Base-by-base conservation (phyloP, 805 yeast genomes). In the Wickerhamia fluorescens region DNA sequence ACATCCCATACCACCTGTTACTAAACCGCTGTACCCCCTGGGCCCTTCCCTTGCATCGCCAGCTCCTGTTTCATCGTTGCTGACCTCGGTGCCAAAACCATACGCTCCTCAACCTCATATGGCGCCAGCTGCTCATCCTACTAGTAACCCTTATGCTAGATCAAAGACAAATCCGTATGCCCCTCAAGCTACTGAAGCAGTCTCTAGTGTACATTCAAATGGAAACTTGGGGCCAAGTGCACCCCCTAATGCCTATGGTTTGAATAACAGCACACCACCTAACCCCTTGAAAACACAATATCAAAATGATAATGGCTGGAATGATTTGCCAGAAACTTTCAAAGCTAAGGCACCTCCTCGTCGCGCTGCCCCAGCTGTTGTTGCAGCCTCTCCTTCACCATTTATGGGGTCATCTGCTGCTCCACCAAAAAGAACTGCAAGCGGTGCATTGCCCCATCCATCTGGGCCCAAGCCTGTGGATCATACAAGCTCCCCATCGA, bases 301-400 rank as follows among this genome's bases (percentile, higher is more conserved):
- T 33, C 55, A 53, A 30, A 73, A 73, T 24, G 71, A 71, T 21
- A 83, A 77, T 21, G 85, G 84, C 3, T 78, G 86, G 85, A 78
- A 77, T 42, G 84, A 77, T 45, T 56, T 78, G 36, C 85, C 86
- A 28, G 65, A 71, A 7, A 56, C 66, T 7, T 68, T 68, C 55
- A 67, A 67, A 30, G 44, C 51, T 2, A 53, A 53, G 36, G 47
- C 59, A 2, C 47, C 56, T 16, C 53, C 67, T 7, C 68, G 69
- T 29, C 59, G 68, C 21, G 58, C 68, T 17, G 67, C 72, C 13
- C 62, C 75, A 11, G 57, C 71, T 5, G 58, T 64, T 11, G 57
- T 52, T 10, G 49, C 29, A n/a, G 28, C 28, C 7, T 24, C 48
- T 6, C 35, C 44, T 11, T 30, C 34, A 20, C 36, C 23, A 22